These are phyloP conservation scores for Asterella californica DNA, from an alignment of 225 moss, liverwort and hornwort genomes.

Conservation along the genomic window DNA sequence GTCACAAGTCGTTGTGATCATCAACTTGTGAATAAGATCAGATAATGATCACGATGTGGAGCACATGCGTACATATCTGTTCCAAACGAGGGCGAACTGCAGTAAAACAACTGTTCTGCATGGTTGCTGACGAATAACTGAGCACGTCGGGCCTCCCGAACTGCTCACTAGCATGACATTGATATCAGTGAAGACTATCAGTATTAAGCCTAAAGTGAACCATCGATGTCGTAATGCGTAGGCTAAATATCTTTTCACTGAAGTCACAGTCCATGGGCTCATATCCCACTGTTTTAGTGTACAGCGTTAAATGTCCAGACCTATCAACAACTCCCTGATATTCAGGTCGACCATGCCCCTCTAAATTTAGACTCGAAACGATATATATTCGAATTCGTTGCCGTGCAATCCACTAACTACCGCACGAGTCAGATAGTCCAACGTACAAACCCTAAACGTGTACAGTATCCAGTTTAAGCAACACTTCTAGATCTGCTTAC, in stretches of 20 bases:
- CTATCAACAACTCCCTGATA: neutral
- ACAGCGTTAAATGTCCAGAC: neutral
- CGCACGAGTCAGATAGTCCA: conserved; percentile 4
- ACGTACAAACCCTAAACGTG: neutral
- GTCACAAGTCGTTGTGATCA: neutral
- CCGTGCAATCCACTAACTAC: neutral
- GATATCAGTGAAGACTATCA: neutral
- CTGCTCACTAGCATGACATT: neutral
- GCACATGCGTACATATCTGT: neutral
- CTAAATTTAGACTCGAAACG: neutral
- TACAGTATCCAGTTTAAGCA: too few species aligned
- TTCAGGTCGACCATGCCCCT: neutral
- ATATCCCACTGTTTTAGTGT: neutral
- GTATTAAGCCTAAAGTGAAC: neutral
- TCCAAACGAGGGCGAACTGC: neutral
- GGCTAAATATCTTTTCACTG: neutral
- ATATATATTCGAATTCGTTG: neutral
- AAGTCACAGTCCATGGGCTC: neutral
- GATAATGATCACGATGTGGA: neutral
- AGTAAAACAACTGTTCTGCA: neutral
- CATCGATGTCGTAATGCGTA: neutral
- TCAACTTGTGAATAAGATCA: neutral
- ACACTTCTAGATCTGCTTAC: too few species aligned
- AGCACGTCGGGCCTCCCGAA: neutral
- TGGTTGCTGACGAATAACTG: neutral